Evolutionary conservation across 2,329 filamentous ascomycete species (phyloP).

Genomic region (Colletotrichum graminicola): DNA sequence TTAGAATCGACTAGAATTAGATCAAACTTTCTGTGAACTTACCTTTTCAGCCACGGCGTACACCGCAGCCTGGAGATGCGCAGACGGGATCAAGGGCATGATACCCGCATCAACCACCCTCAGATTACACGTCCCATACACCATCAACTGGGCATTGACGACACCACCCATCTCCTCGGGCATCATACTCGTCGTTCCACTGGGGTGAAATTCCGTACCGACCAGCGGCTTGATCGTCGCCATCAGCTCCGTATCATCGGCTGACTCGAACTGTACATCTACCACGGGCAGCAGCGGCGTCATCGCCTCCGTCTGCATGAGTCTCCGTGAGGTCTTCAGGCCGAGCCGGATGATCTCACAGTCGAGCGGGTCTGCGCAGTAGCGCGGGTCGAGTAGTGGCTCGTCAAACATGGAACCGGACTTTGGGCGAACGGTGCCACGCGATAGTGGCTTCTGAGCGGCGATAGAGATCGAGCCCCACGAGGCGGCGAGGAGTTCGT

Average conservation of each 20-base stretch:
- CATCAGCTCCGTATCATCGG: slow-evolving; percentile 45
- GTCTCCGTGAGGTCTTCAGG: slow-evolving; percentile 46
- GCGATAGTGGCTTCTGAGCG: slow-evolving; percentile 57
- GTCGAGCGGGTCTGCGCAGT: slow-evolving; percentile 59
- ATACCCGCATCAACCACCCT: slow-evolving; percentile 63
- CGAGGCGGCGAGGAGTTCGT: slow-evolving; percentile 50
- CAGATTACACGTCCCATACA: slow-evolving; percentile 62
- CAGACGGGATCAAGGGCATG: slow-evolving; percentile 62
- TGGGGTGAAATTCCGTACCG: slow-evolving; percentile 56
- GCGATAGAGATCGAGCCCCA: slow-evolving; percentile 50
- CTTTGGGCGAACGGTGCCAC: slow-evolving; percentile 56
- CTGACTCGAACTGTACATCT: slow-evolving; percentile 42
- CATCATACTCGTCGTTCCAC: slow-evolving; percentile 62
- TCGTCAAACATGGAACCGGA: slow-evolving; percentile 53
- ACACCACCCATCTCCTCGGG: slow-evolving; percentile 59
- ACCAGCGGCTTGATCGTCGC: slow-evolving; percentile 52
- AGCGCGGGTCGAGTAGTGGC: slow-evolving; percentile 57
- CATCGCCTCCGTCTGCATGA: slow-evolving; percentile 47
- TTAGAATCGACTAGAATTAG: slow-evolving; percentile 22
- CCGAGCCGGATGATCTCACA: slow-evolving; percentile 47
- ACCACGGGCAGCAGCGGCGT: slow-evolving; percentile 41
- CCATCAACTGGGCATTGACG: slow-evolving; percentile 57
- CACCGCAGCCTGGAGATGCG: slow-evolving; percentile 64
- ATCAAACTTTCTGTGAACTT: slow-evolving; percentile 10
- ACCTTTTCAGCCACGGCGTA: slow-evolving; percentile 67